Percentiles rank a stretch among this genome's conserved stretches.
Evolutionary conservation across 2,329 filamentous ascomycete species (phyloP).

Genomic region (Acephala macrosclerotiorum): DNA sequence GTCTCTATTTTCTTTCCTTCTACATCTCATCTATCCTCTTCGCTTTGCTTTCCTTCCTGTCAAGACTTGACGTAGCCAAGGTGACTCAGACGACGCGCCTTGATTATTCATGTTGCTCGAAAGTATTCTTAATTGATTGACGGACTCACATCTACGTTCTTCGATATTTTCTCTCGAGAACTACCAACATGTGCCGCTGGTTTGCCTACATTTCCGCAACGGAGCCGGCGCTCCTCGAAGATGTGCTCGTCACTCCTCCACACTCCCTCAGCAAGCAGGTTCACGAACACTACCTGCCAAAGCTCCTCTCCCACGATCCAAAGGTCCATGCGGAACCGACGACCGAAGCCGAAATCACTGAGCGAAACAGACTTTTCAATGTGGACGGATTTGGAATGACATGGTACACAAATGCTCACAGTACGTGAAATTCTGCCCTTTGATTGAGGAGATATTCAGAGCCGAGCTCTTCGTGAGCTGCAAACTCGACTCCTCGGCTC

Average conservation of each 20-base stretch:
- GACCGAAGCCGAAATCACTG: conserved; percentile 52
- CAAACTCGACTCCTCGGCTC: no score
- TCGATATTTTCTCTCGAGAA: background rate
- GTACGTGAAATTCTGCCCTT: no score
- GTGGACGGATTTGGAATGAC: conserved; percentile 62
- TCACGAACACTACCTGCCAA: conserved; percentile 60
- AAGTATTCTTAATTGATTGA: background rate
- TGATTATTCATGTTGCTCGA: background rate
- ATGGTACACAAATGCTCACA: conserved; percentile 57
- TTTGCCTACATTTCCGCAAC: conserved; percentile 61
- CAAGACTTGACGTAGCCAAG: background rate
- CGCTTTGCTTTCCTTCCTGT: background rate
- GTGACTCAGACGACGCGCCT: background rate
- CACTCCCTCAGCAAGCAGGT: conserved; percentile 54
- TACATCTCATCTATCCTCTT: background rate
- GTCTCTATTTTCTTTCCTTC: background rate
- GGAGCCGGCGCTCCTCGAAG: conserved; percentile 61
- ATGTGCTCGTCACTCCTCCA: conserved; percentile 56
- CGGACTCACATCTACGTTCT: background rate
- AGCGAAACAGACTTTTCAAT: conserved; percentile 60
- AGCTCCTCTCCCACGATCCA: conserved; percentile 54
- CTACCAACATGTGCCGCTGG: conserved; percentile 55
- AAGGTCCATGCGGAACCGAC: conserved; percentile 44
- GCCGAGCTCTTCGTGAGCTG: no score
- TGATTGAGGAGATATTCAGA: no score